Conservation (phyloP, 768 basidiomycete genomes). For the Trametes maxima region DNA sequence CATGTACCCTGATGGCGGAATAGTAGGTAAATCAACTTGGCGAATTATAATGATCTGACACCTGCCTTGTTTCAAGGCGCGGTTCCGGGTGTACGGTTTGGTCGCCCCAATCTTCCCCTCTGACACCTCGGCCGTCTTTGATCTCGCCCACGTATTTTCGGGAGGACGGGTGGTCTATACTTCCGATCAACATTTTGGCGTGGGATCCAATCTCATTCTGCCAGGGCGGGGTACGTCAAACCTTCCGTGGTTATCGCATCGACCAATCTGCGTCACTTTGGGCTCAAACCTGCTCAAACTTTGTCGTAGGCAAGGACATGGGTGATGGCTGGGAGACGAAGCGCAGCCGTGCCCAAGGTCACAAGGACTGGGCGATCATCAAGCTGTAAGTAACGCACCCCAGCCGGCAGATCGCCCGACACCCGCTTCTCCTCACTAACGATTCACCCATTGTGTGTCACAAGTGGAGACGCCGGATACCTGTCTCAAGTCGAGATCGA, state of each 20-base stretch:
- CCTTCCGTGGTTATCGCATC: background rate
- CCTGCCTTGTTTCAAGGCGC: slow-evolving; percentile 55
- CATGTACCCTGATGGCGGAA: slow-evolving; percentile 97
- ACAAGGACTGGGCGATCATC: slow-evolving; percentile 91
- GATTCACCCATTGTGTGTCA: background rate
- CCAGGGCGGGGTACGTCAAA: slow-evolving; percentile 72
- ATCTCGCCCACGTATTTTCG: slow-evolving; percentile 88
- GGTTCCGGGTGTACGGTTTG: slow-evolving; percentile 89
- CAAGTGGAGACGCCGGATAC: slow-evolving; percentile 71
- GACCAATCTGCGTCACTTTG: slow-evolving; percentile 2
- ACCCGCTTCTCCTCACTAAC: background rate
- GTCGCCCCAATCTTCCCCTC: slow-evolving; percentile 67
- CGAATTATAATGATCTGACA: background rate
- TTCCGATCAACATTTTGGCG: slow-evolving; percentile 95
- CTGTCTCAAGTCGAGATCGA: slow-evolving; percentile 87
- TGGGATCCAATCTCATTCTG: slow-evolving; percentile 86
- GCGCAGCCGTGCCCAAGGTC: slow-evolving; percentile 74
- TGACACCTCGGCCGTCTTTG: slow-evolving; percentile 55
- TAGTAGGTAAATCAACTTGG: slow-evolving; percentile 54
- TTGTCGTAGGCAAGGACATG: slow-evolving; percentile 77
- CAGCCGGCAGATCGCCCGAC: background rate
- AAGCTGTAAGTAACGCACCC: slow-evolving; percentile 63
- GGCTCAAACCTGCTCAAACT: too few relatives aligned
- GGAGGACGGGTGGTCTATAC: slow-evolving; percentile 83
- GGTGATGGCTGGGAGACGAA: slow-evolving; percentile 99